Evolutionary conservation across 352 stramenopile genomes (phyloP).

Genomic region (Pythium sukuiense): DNA sequence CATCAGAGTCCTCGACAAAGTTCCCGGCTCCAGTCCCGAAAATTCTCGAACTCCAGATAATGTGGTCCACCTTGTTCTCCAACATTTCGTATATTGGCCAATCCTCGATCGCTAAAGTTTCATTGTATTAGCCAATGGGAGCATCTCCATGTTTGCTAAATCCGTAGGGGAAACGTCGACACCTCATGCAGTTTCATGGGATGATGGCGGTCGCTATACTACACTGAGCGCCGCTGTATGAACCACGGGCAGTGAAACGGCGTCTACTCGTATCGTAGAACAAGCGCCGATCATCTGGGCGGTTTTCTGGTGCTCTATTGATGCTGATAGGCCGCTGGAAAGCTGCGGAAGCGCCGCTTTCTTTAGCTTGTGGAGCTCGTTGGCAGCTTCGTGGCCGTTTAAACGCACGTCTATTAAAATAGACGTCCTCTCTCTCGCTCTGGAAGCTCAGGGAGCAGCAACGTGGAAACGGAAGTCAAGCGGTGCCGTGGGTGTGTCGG

Average conservation of each 20-base stretch:
- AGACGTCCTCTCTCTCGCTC: too few relatives aligned
- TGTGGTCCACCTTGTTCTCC: not conserved
- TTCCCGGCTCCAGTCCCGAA: conserved; percentile 9
- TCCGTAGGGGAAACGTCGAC: too few relatives aligned
- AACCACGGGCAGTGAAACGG: not conserved
- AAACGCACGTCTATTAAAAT: too few relatives aligned
- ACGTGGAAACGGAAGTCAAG: not conserved
- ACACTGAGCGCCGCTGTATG: too few relatives aligned
- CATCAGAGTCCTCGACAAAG: conserved; percentile 9
- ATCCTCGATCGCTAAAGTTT: too few relatives aligned
- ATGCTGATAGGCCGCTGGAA: not conserved
- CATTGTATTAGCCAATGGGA: not conserved
- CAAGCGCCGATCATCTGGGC: not conserved
- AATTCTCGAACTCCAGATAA: conserved; percentile 13
- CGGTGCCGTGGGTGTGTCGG: not conserved
- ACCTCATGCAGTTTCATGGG: not conserved
- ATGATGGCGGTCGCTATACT: not conserved
- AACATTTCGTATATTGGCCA: not conserved
- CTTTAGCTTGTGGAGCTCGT: not conserved
- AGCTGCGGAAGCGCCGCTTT: not conserved
- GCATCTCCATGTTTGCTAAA: too few relatives aligned
- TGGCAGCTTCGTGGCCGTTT: not conserved
- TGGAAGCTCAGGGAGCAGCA: too few relatives aligned
- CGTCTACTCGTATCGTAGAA: not conserved
- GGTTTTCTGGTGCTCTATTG: not conserved